Evolutionary conservation across 352 stramenopile genomes (phyloP).

Genomic region (Globisporangium apiculatum): DNA sequence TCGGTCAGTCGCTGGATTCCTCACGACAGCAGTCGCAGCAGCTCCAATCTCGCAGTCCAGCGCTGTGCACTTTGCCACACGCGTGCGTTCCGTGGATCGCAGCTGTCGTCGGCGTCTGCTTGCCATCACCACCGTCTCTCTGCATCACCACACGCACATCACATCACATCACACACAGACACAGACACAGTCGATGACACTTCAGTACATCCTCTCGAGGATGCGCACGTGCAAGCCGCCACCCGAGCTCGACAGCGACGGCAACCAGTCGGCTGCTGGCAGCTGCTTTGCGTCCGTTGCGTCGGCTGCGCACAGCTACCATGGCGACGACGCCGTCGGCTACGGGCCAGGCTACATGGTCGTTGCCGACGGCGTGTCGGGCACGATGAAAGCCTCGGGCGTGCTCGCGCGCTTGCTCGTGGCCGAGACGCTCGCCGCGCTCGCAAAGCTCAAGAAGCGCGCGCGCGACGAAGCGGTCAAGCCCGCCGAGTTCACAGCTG

Average conservation of each 20-base stretch:
- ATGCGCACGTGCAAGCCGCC: slow-evolving; percentile 68
- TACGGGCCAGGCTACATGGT: slow-evolving; percentile 84
- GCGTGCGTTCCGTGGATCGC: too few species aligned
- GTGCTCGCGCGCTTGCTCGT: slow-evolving; percentile 76
- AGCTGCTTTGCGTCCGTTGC: slow-evolving; percentile 70
- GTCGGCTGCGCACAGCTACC: slow-evolving; percentile 71
- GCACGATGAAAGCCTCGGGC: slow-evolving; percentile 78
- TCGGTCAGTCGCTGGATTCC: neutral
- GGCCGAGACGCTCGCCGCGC: slow-evolving; percentile 57
- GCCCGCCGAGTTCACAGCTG: slow-evolving; percentile 45
- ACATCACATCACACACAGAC: neutral
- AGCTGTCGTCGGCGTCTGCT: neutral
- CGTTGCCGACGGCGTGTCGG: slow-evolving; percentile 78
- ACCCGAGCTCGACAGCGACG: slow-evolving; percentile 24
- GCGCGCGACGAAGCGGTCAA: slow-evolving; percentile 46
- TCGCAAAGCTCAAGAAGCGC: slow-evolving; percentile 68
- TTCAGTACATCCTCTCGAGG: slow-evolving; percentile 61
- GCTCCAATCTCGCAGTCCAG: neutral
- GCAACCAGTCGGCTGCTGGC: slow-evolving; percentile 1
- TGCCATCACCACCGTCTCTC: neutral
- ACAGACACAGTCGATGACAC: slow-evolving; percentile 5
- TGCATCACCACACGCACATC: too few species aligned
- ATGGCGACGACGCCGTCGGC: slow-evolving; percentile 82
- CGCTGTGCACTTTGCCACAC: neutral
- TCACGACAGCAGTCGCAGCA: neutral